phyloP scores from a whole-genome alignment of 768 basidiomycete genomes.

The Russula sp. region DNA sequence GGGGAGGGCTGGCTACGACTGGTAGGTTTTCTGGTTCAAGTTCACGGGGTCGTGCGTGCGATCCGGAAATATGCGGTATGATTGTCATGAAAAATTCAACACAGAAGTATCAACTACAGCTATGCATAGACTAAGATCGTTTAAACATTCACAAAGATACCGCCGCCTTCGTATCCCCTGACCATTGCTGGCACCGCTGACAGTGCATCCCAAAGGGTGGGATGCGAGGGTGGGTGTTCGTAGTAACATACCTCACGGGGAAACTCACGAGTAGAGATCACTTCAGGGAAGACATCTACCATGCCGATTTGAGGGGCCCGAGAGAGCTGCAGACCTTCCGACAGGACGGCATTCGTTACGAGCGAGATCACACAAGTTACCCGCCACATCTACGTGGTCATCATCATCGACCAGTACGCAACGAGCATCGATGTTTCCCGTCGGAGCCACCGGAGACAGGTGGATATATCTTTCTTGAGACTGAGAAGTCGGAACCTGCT shows the following conservation, averaged over 20 bases:
- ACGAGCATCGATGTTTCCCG: not conserved
- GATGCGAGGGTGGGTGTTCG: not conserved
- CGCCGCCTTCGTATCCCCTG: not conserved
- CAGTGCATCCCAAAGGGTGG: not conserved
- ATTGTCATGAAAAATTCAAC: not conserved
- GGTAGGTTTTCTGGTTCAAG: not conserved
- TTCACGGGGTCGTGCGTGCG: not conserved
- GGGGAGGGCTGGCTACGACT: not conserved
- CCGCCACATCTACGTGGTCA: not conserved
- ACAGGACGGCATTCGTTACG: not conserved
- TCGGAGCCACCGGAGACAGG: not conserved
- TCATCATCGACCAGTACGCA: not conserved
- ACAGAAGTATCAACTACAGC: no score
- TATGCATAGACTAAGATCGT: no score
- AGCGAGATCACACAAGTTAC: not conserved
- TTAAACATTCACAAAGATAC: not conserved
- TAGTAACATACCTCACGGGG: no score
- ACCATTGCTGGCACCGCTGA: not conserved
- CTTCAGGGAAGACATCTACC: not conserved
- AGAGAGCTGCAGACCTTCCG: not conserved
- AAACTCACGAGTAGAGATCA: not conserved
- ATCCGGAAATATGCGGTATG: not conserved
- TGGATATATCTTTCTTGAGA: slow-evolving; percentile 8
- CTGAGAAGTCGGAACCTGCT: slow-evolving; percentile 5
- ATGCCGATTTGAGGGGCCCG: not conserved